A percentile compares a stretch with the other conserved stretches of the same genome.
These are phyloP conservation scores for Opeltia flavorubescens DNA, from an alignment of 495 filamentous ascomycete genomes.

Conservation along the genomic window DNA sequence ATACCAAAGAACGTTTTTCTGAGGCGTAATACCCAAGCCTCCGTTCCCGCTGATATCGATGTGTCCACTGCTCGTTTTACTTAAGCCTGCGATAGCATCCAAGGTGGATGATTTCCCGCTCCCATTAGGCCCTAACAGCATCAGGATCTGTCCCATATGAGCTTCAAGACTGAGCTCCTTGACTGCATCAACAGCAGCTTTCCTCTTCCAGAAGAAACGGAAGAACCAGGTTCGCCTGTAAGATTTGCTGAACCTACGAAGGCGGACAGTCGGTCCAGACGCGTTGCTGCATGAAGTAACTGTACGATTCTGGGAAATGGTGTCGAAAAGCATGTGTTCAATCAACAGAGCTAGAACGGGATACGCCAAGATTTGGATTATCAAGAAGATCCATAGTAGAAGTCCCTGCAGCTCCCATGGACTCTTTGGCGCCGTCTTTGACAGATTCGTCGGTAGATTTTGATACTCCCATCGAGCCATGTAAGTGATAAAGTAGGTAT, in stretches of 20 bases:
- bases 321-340: conserved; percentile 60
- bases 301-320: conserved; percentile 41
- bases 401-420: conserved; percentile 47
- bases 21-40: conserved; percentile 31
- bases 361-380: conserved; percentile 57
- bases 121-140: conserved; percentile 32
- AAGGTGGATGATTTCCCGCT: conserved; percentile 31
- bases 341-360: conserved; percentile 52
- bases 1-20: conserved; percentile 28
- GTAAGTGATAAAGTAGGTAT: conserved; percentile 50
- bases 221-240: conserved; percentile 49
- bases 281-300: conserved; percentile 24
- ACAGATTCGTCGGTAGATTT: conserved; percentile 35
- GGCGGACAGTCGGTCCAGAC: conserved; percentile 33
- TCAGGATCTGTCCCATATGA: conserved; percentile 27
- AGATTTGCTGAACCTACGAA: conserved; percentile 56
- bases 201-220: conserved; percentile 20
- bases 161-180: conserved; percentile 22
- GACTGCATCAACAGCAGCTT: conserved; percentile 23
- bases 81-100: conserved; percentile 30
- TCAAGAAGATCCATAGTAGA: conserved; percentile 49
- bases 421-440: conserved; percentile 36
- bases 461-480: conserved; percentile 50
- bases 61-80: conserved; percentile 19
- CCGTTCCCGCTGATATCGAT: conserved; percentile 27